phyloP scores from a whole-genome alignment of 2,329 filamentous ascomycete genomes.

The Paraconiothyrium sp. region DNA sequence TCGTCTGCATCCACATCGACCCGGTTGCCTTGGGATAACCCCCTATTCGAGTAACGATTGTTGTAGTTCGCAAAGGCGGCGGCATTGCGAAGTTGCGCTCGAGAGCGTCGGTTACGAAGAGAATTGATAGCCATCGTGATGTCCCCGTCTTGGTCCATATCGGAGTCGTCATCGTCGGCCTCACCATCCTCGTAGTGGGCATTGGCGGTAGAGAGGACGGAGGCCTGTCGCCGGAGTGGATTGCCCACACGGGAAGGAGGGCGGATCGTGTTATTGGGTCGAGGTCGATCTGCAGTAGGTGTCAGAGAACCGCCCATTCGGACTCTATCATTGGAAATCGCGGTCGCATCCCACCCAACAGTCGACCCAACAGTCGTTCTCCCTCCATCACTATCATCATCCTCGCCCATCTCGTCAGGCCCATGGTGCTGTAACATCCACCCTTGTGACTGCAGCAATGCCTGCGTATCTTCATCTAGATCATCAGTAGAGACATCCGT shows the following conservation, averaged over 20 bases:
- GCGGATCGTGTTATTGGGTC: constrained; percentile 51
- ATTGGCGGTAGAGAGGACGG: constrained; percentile 46
- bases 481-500: constrained; percentile 49
- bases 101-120: constrained; percentile 47
- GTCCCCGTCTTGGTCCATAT: constrained; percentile 49
- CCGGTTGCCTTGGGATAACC: constrained; percentile 32
- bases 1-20: constrained; percentile 50
- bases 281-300: constrained; percentile 58
- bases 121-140: constrained; percentile 46
- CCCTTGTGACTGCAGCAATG: constrained; percentile 45
- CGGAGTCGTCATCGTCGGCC: constrained; percentile 55
- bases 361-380: constrained; percentile 58
- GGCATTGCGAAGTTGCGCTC: constrained; percentile 43
- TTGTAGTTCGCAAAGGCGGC: constrained; percentile 34
- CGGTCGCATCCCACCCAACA: constrained; percentile 56
- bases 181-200: constrained; percentile 53
- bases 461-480: constrained; percentile 51
- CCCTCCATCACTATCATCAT: constrained; percentile 54
- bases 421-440: constrained; percentile 51
- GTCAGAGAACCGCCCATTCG: constrained; percentile 58
- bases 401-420: constrained; percentile 49
- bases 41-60: constrained; percentile 38
- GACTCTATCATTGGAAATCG: constrained; percentile 56
- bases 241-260: constrained; percentile 50
- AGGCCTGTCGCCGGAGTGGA: constrained; percentile 49